Evolutionary conservation across 1,284 basidiomycete species (phyloP).

Genomic region (Peniophora sp.): DNA sequence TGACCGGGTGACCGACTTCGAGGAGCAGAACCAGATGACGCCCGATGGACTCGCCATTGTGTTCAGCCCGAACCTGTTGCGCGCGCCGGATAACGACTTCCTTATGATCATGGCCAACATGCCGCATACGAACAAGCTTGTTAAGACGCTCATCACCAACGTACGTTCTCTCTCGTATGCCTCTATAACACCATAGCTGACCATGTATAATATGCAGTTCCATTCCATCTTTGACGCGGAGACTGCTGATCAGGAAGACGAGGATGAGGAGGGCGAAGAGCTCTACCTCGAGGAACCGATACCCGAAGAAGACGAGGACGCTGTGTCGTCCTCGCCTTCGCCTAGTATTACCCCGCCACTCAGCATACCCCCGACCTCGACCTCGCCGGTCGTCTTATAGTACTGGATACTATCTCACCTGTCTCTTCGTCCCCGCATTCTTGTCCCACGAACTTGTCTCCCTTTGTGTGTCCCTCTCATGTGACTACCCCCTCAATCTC

Average conservation of each 20-base stretch:
- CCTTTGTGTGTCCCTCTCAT: no score
- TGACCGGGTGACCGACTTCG: slow-evolving; percentile 81
- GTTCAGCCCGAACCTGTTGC: slow-evolving; percentile 71
- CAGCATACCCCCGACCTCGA: no score
- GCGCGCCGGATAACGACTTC: slow-evolving; percentile 67
- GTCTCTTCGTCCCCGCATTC: no score
- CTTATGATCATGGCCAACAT: slow-evolving; percentile 70
- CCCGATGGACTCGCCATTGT: slow-evolving; percentile 76
- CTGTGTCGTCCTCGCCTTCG: slow-evolving; percentile 13
- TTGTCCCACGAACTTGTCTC: no score
- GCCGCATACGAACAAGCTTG: slow-evolving; percentile 65
- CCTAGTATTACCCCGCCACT: no score
- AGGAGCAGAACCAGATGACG: slow-evolving; percentile 82
- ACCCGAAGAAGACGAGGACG: slow-evolving; percentile 39
- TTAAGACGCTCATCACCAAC: slow-evolving; percentile 73
- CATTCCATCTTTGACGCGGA: slow-evolving; percentile 42
- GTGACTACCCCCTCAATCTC: no score
- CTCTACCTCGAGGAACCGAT: slow-evolving; percentile 41
- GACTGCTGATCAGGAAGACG: slow-evolving; percentile 32
- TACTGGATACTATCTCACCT: no score
- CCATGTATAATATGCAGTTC: slow-evolving; percentile 23
- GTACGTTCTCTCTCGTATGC: slow-evolving; percentile 33
- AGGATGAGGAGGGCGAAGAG: slow-evolving; percentile 30
- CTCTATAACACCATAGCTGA: not conserved
- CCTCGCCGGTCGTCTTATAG: no score